Base-by-base conservation (phyloP, 306 rosid genomes). In the Herpetospermum pedunculosum region DNA sequence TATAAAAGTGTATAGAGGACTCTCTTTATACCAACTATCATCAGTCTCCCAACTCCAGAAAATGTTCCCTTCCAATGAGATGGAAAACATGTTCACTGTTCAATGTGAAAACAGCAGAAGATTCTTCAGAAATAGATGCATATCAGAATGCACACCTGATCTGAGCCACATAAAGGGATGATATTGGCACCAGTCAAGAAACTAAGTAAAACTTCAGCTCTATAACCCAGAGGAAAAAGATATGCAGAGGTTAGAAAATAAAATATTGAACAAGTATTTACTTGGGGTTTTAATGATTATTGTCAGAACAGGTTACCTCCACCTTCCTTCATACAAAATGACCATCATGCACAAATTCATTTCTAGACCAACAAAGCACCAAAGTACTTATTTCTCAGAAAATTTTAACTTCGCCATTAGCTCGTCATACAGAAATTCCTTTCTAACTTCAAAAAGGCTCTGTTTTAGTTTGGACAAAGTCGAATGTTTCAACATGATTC, bases 381-480 rank as follows among this genome's bases (percentile, higher is more conserved):
- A 72, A 32, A 59, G 50, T 11, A 23, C 23, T 40, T 15, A 64
- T 41, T 38, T 69, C 67, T 57, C 81, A 38, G 7, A 15, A 57
- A 79, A 74, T 75, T 81, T 85, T 80, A 82, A 79, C 87, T 89
- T 89, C 32, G 63, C 78, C 79, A 84, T 23, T 70, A 87, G 89
- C n/a, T 80, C 86, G 6, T 84, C 82, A 21, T 84, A 88, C 67
- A 78, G 38, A 60, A 59, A 77, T 44, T 80, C 79, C 81, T 83
- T 90, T 75, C 80, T 68, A 13, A 75, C 84, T 54, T 82, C 83
- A 72, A 63, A 18, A 69, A 90, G 91, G 83, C 81, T 82, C 23
- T 83, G 84, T 75, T 73, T 88, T 78, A 90, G 80, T 76, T 84
- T 88, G 1, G 85, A 79, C 86, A 90, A 46, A 29, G 91, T 80